phyloP scores from a whole-genome alignment of 208 protist genomes.

The Balamuthia mandrillaris region DNA sequence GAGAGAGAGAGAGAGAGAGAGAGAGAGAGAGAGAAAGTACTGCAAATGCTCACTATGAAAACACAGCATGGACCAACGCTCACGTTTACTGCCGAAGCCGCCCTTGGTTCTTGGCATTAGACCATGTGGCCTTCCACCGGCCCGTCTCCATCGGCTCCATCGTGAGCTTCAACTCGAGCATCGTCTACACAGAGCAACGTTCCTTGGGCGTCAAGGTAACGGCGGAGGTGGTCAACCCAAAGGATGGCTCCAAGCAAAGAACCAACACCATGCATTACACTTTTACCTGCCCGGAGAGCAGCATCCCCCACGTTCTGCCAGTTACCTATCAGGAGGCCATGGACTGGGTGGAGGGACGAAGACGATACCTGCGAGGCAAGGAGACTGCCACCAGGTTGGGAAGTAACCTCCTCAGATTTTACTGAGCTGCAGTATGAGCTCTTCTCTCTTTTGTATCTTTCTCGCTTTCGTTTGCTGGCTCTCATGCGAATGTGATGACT shows the following conservation, averaged over 20 bases:
- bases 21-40: no score
- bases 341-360: constrained; percentile 17
- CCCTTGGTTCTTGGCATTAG: constrained; percentile 41
- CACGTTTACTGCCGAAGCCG: constrained; percentile 4
- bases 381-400: not conserved
- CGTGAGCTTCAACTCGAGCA: constrained; percentile 19
- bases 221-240: constrained; percentile 43
- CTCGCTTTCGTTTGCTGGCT: no score
- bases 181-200: constrained; percentile 21
- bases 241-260: not conserved
- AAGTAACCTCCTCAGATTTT: not conserved
- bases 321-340: constrained; percentile 38
- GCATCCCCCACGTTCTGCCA: not conserved
- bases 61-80: constrained; percentile 27
- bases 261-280: constrained; percentile 47
- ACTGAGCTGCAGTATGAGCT: no score
- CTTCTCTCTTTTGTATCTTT: no score
- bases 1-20: no score
- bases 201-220: constrained; percentile 30
- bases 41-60: not conserved
- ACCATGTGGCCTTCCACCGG: constrained; percentile 42
- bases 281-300: constrained; percentile 34
- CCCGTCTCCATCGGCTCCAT: constrained; percentile 45
- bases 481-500: no score
- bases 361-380: constrained; percentile 34